Base-by-base conservation (phyloP, 345 rosid genomes). In the Corchorus capsularis region DNA sequence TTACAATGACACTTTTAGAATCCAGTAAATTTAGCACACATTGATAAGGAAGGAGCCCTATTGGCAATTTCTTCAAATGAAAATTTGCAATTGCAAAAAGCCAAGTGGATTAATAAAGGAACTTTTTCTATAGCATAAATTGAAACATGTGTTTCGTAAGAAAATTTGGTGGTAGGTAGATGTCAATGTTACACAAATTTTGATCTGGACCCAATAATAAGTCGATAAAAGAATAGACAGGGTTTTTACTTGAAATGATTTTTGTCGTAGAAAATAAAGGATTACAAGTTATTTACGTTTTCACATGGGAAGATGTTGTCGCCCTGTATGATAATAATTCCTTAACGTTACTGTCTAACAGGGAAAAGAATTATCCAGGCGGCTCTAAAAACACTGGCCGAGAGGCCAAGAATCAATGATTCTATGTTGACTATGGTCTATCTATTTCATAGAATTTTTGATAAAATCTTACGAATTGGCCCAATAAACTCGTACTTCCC, bases 91-190 rank as follows among this genome's bases (percentile, higher is more conserved):
- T 34, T 55, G 41, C 13, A 4, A 13, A 64, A 45, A 49, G 12
- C 37, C 41, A 39, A 39, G 6, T 6, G 6, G 6, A 16, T 60
- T 56, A 46, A 52, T 45, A 46, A 57, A 46, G 46, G 53, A 20
- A 39, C 55, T 13, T 73, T 73, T 78, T 62, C 8, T 32, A 43
- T n/a, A n/a, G n/a, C n/a, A 27, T 4, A 57, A 16, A 72, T 73
- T 78, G 27, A 49, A 66, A 20, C 60, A 66, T 59, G 74, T 68
- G 50, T 46, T 73, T 60, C 32, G 62, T 15, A 10, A 49, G 22
- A 66, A 60, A 22, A 12, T 56, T 20, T 20, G 61, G 34, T 56
- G 55, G 34, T 20, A 35, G 63, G 73, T 35, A 57, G 5, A n/a
- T 37, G 43, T 71, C 71, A 5, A 19, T 11, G 0, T 41, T 41